Evolutionary conservation across 73 alveolate genomes (phyloP), one percentile per base, ranked within the genome.

Genomic region (Blepharisma japonicum): DNA sequence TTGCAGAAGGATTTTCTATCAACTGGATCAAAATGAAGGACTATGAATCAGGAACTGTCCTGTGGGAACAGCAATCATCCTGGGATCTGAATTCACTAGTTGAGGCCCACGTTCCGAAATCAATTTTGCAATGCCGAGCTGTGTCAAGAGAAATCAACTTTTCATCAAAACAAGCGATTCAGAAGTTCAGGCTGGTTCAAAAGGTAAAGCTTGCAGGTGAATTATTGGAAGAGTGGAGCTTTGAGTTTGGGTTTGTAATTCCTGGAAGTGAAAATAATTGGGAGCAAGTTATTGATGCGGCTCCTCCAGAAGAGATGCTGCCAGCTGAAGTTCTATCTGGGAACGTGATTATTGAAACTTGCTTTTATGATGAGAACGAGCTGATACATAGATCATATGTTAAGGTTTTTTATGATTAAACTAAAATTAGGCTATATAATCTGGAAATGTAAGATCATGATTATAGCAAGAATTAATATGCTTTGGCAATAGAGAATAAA

Each of bases 131-230:
- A 32, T 32, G 42, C 42, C 68, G 68, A 53, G 23, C 68, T n/a
- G 68, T 53, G 23, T 53, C 68, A 53, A 53, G 68, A 53, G 68
- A 53, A n/a, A 53, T 20, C 68, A 53, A n/a, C 23, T 53, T 53
- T 53, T 53, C 68, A 53, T 53, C 68, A 53, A n/a, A 53, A 53
- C 18, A 53, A 3, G 68, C 18, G 3, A 53, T 53, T 53, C 18
- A 53, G 23, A 53, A 53, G 18, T 53, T 53, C 18, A 53, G 68
- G 23, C 23, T 53, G 23, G 68, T 53, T 14, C 68, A 53, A 53
- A 53, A n/a, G 18, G 18, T 14, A n/a, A 53, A 53, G 23, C 32
- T 53, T n/a, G 23, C 23, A 1, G 68, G 23, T 53, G 32, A 53
- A 14, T n/a, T 53, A 53, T 14, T 53, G 18, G 68, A 53, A 53